Base-by-base conservation (phyloP, 2,329 filamentous ascomycete species). In the Graphilbum fragrans region DNA sequence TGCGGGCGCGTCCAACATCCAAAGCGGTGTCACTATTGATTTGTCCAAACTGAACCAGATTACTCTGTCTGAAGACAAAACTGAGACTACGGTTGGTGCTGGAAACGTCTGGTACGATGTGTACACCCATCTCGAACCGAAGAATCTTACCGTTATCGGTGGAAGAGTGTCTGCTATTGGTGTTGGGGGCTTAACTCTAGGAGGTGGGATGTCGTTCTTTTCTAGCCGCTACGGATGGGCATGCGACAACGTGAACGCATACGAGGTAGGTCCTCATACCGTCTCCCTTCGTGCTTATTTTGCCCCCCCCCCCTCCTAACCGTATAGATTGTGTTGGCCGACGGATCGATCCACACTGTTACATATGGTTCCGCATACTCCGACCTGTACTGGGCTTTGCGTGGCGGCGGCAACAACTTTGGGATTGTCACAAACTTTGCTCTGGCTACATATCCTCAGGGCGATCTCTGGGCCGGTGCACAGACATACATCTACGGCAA, bases 381-480 rank as follows among this genome's bases (percentile, higher is more conserved):
- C 0, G 71, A 76, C 42, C 58, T 79, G 7, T 76, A 61, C 54
- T 60, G 59, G 47, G 70, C 67, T 1, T 61, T 77, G 4, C 67
- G 68, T 42, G 74, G 73, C 10, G 73, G 74, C 16, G 66, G 67
- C n/a, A 72, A 66, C 54, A 75, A 72, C 51, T 74, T 69, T 45
- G 72, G 70, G 35, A 61, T 72, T 46, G 63, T 70, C 6, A 67
- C 67, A 11, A 57, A 58, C 5, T 69, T 67, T 48, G 51, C 62
- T 10, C 52, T 73, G 8, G 53, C 62, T 45, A 62, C 64, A 0
- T 61, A 63, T 47, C 52, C 52, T 5, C 58, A 64, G 20, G 60
- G 57, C 17, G 45, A 62, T n/a, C 47, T 67, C 39, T 67, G 61
- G 59, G 64, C 63, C 16, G 64, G 38, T 20, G 63, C 18, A 60